These are phyloP conservation scores for Penicillium taxi DNA, from an alignment of 495 filamentous ascomycete species.

Conservation along the genomic window DNA sequence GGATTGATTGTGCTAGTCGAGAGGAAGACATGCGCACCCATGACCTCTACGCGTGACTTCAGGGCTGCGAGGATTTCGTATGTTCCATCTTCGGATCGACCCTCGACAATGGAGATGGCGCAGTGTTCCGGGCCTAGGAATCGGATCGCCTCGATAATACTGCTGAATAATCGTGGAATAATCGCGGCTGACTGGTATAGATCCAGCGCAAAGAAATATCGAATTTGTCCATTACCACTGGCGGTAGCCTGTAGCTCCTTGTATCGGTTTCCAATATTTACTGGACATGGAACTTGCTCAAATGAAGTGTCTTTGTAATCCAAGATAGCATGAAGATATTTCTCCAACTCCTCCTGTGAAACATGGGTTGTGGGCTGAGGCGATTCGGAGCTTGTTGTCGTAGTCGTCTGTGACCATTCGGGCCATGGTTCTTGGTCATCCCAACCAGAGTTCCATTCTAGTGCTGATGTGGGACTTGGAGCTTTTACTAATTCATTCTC, in stretches of 20 bases:
- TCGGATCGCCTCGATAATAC: slow-evolving; percentile 36
- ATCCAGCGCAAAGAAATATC: slow-evolving; percentile 45
- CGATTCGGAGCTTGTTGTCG: neutral
- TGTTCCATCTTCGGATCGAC: slow-evolving; percentile 44
- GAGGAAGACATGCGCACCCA: slow-evolving; percentile 30
- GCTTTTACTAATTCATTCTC: neutral
- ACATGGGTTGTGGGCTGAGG: slow-evolving; percentile 1
- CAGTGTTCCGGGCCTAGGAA: slow-evolving; percentile 42
- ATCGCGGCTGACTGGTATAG: slow-evolving; percentile 32
- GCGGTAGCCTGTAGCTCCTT: slow-evolving; percentile 8
- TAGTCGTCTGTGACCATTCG: neutral
- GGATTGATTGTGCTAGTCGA: slow-evolving; percentile 31
- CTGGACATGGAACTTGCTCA: slow-evolving; percentile 7
- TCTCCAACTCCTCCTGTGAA: neutral
- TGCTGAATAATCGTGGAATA: slow-evolving; percentile 41
- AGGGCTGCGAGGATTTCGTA: slow-evolving; percentile 36
- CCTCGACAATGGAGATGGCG: slow-evolving; percentile 43
- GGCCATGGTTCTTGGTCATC: slow-evolving; percentile 5
- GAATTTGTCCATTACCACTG: slow-evolving; percentile 7
- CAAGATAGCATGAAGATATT: slow-evolving; percentile 5
- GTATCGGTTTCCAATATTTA: slow-evolving; percentile 14
- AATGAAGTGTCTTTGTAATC: slow-evolving; percentile 4
- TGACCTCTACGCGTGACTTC: slow-evolving; percentile 19
- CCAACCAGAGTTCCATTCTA: slow-evolving; percentile 5
- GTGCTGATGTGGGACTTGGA: neutral